Percentiles rank a stretch among this genome's conserved stretches.
Conservation (phyloP, 495 filamentous ascomycete species). For the Xylaria telfairii region DNA sequence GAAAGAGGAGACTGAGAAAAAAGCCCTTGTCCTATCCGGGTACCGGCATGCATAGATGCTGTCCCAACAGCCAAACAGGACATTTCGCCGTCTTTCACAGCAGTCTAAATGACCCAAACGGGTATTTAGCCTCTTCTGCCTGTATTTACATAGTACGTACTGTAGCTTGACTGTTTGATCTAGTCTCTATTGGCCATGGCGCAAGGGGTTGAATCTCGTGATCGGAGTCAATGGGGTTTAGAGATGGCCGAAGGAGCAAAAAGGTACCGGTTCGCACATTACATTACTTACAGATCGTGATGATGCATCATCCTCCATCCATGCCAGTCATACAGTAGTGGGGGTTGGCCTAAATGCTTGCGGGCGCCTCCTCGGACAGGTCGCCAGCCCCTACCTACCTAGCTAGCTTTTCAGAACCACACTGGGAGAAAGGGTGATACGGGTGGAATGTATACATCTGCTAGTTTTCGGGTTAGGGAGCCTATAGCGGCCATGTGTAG, state of each 20-base stretch:
- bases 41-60: background rate
- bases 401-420: too few relatives aligned
- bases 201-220: background rate
- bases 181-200: background rate
- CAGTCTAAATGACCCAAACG: background rate
- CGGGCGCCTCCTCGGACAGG: background rate
- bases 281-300: background rate
- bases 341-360: background rate
- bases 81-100: background rate
- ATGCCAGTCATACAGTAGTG: constrained; percentile 28
- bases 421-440: background rate
- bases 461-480: background rate
- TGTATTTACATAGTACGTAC: too few relatives aligned
- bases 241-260: background rate
- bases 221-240: background rate
- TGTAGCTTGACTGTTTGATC: background rate
- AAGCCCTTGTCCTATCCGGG: background rate
- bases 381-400: too few relatives aligned
- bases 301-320: too few relatives aligned
- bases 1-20: background rate
- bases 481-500: background rate
- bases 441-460: background rate
- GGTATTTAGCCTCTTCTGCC: background rate
- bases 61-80: background rate
- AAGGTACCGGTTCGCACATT: background rate